A percentile compares a stretch with the other conserved stretches of the same genome.
These are phyloP conservation scores for Termitomyces titanicus DNA, from an alignment of 768 basidiomycete species.

Conservation along the genomic window DNA sequence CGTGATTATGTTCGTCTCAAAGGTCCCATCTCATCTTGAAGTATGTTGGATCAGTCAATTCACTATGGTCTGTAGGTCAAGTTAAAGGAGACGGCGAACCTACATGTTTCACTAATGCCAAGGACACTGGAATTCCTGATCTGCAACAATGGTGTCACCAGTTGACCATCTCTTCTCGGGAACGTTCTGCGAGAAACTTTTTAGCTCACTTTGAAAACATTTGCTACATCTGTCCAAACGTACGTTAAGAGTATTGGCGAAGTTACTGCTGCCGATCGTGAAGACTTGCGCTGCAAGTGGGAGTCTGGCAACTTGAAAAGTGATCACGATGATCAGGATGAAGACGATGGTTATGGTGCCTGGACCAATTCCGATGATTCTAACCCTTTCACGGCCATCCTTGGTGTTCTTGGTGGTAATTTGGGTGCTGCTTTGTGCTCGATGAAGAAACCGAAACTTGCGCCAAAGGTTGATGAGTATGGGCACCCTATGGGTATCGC, in stretches of 20 bases:
- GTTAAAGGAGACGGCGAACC: constrained; percentile 59
- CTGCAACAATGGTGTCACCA: constrained; percentile 57
- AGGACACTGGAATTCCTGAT: constrained; percentile 53
- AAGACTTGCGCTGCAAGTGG: constrained; percentile 47
- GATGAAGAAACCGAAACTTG: constrained; percentile 27
- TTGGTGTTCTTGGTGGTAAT: constrained; percentile 24
- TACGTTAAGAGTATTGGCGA: constrained; percentile 51
- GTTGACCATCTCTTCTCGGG: constrained; percentile 50
- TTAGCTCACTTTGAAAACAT: constrained; percentile 44
- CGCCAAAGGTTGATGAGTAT: constrained; percentile 37
- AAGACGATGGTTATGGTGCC: constrained; percentile 10
- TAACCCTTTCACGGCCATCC: constrained; percentile 31
- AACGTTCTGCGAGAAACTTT: constrained; percentile 42
- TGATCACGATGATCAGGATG: constrained; percentile 20
- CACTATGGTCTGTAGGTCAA: constrained; percentile 35
- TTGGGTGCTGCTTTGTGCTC: constrained; percentile 29
- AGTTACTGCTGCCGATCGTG: constrained; percentile 49
- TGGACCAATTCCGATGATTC: constrained; percentile 3
- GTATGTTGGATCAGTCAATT: not conserved
- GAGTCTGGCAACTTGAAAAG: constrained; percentile 34
- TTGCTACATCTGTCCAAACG: constrained; percentile 41
- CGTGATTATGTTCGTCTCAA: constrained; percentile 59
- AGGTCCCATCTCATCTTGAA: constrained; percentile 24
- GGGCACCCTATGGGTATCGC: constrained; percentile 44
- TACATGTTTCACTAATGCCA: constrained; percentile 47